These are phyloP conservation scores for Blepharisma undulans DNA, from an alignment of 169 alveolate species.

Conservation along the genomic window DNA sequence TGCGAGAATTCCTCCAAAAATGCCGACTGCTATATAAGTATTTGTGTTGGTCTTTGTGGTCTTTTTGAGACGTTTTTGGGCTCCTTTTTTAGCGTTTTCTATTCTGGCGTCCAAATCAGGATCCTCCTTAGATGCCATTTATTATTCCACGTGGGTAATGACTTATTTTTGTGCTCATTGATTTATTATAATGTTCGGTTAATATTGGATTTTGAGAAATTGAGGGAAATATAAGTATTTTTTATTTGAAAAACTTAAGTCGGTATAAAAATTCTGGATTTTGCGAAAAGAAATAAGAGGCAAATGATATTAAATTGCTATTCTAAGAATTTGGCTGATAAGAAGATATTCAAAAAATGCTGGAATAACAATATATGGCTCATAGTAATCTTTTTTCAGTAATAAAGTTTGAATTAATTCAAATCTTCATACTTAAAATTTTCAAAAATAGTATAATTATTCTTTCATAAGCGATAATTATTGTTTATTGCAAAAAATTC, in stretches of 20 bases:
- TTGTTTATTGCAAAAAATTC: neutral
- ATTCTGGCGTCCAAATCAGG: neutral
- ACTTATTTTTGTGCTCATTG: neutral
- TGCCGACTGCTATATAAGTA: slow-evolving; percentile 33
- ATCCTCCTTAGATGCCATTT: slow-evolving; percentile 34
- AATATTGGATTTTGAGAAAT: neutral
- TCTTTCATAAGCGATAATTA: neutral
- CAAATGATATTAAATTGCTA: too few species aligned
- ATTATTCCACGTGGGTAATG: slow-evolving; percentile 31
- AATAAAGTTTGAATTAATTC: neutral
- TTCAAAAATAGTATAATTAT: too few species aligned
- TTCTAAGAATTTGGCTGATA: neutral
- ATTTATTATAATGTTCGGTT: neutral
- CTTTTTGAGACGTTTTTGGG: slow-evolving; percentile 3
- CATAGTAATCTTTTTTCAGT: too few species aligned
- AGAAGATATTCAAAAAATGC: neutral
- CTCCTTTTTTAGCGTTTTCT: slow-evolving; percentile 28
- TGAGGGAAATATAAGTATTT: neutral
- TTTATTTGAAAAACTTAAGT: neutral
- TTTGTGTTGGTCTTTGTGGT: neutral
- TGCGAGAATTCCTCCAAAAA: slow-evolving; percentile 18
- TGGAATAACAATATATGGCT: neutral
- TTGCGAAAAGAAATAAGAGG: neutral
- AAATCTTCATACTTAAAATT: too few species aligned
- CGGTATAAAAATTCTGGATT: neutral